Evolutionary conservation across 1,139 yeast genomes (phyloP), one percentile per base, ranked within the genome.

Genomic region (Yamadazyma blattariae): DNA sequence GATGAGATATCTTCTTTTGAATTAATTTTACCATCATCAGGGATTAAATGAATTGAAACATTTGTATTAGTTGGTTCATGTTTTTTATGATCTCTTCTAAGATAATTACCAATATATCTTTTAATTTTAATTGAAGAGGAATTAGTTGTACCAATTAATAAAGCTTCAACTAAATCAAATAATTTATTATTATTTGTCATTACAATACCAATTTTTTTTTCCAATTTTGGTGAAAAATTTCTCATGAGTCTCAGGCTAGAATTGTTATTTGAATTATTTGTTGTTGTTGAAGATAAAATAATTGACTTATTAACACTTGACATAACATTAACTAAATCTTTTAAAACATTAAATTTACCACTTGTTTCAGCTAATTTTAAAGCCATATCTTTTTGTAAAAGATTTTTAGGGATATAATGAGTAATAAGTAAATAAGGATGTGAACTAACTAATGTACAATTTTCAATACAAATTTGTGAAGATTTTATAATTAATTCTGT

Each of bases 401-500:
- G 63, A 44, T 83, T 82, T 53, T 86, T 88, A 18, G 97, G 97
- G 73, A 88, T 74, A 50, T 85, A 84, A 55, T 88, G 95, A 44
- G 81, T 83, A 35, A 90, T 88, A 36, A 92, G 61, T 33, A 90
- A 61, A 51, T 84, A 90, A 1, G 97, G 97, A 58, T 92, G 98
- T 0, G 92, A 79, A 23, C 94, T 80, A 4, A 89, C 94, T 28
- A 82, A 67, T 57, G 82, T 83, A 33, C 92, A 77, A 59, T 88
- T 89, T 41, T 74, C 62, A 44, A 86, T 77, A 57, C 94, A 74
- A 7, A 87, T 84, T 43, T 79, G 77, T 50, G 89, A 65, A 16
- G 84, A 82, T 55, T 82, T 82, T 15, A 77, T 62, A 31, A 86
- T 76, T 34, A 83, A 76, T 31, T 77, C 79, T 30, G 77, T 77